Evolutionary conservation across 1,284 basidiomycete species (phyloP).

Genomic region (Irpex sp.): DNA sequence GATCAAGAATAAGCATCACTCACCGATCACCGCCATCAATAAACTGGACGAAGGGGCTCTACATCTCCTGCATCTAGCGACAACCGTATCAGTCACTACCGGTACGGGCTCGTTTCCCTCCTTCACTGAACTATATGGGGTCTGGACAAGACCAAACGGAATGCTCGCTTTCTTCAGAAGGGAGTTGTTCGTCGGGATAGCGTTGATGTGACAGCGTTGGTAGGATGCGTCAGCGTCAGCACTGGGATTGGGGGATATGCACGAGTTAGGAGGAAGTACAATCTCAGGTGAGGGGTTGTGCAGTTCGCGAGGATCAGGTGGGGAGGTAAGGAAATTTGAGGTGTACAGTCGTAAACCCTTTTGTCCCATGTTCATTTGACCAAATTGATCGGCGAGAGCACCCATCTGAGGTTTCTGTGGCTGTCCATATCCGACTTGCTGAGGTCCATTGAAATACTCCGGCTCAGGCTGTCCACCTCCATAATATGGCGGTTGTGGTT

Average conservation of each 20-base stretch:
- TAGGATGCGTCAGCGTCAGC: conserved; percentile 91
- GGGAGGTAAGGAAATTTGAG: conserved; percentile 85
- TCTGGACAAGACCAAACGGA: conserved; percentile 87
- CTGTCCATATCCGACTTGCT: conserved; percentile 54
- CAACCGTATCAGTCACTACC: conserved; percentile 90
- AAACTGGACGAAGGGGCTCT: conserved; percentile 98
- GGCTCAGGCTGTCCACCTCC: conserved; percentile 40
- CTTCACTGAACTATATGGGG: conserved; percentile 85
- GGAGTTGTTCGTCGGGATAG: conserved; percentile 90
- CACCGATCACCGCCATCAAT: conserved; percentile 95
- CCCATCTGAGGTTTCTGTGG: conserved; percentile 44
- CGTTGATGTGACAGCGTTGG: conserved; percentile 90
- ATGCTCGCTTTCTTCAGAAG: conserved; percentile 92
- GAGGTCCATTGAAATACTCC: conserved; percentile 58
- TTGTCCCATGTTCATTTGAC: conserved; percentile 79
- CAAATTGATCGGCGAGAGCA: conserved; percentile 81
- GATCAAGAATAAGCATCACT: conserved; percentile 14
- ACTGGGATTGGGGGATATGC: conserved; percentile 75
- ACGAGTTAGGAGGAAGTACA: conserved; percentile 79
- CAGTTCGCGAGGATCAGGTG: conserved; percentile 86
- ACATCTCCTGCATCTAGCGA: conserved; percentile 96
- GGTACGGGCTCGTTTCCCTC: conserved; percentile 80
- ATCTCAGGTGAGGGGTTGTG: conserved; percentile 85
- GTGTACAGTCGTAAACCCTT: conserved; percentile 77
- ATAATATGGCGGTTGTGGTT: conserved; percentile 49